Evolutionary conservation across 805 yeast species (phyloP).

Genomic region (Schwanniomyces pseudopolymorphus): DNA sequence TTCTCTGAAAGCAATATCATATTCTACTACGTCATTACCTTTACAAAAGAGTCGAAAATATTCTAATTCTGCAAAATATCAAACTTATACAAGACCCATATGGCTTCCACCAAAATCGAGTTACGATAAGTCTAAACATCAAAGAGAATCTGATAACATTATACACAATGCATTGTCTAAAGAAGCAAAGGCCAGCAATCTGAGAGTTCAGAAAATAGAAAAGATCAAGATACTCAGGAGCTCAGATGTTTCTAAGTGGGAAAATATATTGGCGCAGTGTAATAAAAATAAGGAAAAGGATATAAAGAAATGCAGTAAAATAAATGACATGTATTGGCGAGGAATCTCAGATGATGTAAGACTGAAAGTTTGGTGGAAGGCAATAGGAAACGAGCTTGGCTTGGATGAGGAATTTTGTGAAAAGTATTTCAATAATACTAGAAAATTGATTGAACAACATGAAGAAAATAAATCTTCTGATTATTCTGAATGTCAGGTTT

Average conservation of each 20-base stretch:
- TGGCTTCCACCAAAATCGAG: conserved; percentile 65
- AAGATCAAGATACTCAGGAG: conserved; percentile 31
- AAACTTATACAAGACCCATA: conserved; percentile 58
- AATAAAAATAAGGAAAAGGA: conserved; percentile 1
- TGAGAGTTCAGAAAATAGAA: conserved; percentile 29
- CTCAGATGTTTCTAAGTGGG: conserved; percentile 30
- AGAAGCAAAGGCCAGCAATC: conserved; percentile 34
- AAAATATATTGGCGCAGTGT: conserved; percentile 4
- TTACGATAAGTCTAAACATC: conserved; percentile 54
- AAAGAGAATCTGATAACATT: conserved; percentile 48
- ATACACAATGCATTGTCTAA: conserved; percentile 39
- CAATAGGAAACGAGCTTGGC: conserved; percentile 30
- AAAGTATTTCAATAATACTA: conserved; percentile 7
- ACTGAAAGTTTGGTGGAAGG: conserved; percentile 50
- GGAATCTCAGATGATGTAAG: conserved; percentile 33
- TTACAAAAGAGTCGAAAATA: not conserved
- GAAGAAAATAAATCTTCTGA: not conserved
- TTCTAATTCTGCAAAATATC: conserved; percentile 9
- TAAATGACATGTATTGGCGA: conserved; percentile 20
- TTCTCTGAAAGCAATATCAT: not conserved
- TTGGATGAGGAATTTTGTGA: conserved; percentile 13
- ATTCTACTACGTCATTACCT: conserved; percentile 6
- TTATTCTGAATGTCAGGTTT: not conserved
- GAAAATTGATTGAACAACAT: not conserved
- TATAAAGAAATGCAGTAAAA: not conserved